Evolutionary conservation across 2,329 filamentous ascomycete genomes (phyloP).

Genomic region (Dactylonectria estremocensis): DNA sequence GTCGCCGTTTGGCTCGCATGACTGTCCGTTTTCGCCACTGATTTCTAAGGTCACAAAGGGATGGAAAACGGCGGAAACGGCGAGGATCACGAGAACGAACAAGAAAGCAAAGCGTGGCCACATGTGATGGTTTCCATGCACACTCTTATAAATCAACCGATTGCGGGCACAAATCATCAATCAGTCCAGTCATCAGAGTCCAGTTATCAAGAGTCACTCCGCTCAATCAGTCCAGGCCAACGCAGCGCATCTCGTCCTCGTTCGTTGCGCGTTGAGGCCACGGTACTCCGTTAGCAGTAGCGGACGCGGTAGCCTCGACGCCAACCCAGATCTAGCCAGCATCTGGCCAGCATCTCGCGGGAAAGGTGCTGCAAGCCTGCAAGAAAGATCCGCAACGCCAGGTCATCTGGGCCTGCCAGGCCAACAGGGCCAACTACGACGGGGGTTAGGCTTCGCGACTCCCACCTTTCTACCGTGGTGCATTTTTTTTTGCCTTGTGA

Average conservation of each 20-base stretch:
- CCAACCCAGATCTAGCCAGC: constrained; percentile 3
- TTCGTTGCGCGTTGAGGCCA: background rate
- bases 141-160: too few species aligned
- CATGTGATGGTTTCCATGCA: background rate
- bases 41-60: too few species aligned
- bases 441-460: background rate
- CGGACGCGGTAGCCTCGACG: constrained; percentile 1
- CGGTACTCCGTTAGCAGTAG: constrained; percentile 9
- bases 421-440: too few species aligned
- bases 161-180: background rate
- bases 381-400: constrained; percentile 7
- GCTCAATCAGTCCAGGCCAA: background rate
- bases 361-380: too few species aligned
- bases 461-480: background rate
- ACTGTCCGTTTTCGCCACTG: background rate
- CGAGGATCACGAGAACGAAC: background rate
- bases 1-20: background rate
- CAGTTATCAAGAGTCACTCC: too few species aligned
- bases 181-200: background rate
- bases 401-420: constrained; percentile 1
- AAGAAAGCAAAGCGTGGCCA: constrained; percentile 2
- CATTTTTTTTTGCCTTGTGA: constrained; percentile 11
- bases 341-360: background rate
- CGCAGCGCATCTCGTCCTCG: background rate
- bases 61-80: background rate